Conservation (phyloP, 2,329 filamentous ascomycete species). For the Penicillium rolfsii region DNA sequence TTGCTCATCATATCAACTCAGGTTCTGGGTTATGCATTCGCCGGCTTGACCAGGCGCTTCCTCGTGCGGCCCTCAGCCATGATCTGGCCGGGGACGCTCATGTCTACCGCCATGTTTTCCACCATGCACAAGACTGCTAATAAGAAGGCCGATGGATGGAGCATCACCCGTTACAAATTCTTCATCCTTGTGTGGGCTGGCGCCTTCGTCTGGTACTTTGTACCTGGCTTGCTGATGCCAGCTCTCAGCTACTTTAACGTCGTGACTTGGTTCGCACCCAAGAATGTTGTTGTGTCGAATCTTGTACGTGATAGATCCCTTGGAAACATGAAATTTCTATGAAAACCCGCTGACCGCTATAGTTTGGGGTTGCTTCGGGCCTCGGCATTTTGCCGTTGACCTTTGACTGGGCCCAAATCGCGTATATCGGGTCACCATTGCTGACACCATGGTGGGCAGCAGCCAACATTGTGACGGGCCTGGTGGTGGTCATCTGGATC, state of each 20-base stretch:
- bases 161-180: slow-evolving; percentile 79
- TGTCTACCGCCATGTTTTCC: slow-evolving; percentile 87
- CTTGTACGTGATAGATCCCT: slow-evolving; percentile 50
- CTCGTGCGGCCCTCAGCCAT: slow-evolving; percentile 83
- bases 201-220: slow-evolving; percentile 80
- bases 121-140: slow-evolving; percentile 85
- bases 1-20: slow-evolving; percentile 84
- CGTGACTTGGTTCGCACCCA: slow-evolving; percentile 83
- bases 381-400: slow-evolving; percentile 82
- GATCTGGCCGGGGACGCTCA: slow-evolving; percentile 88
- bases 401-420: slow-evolving; percentile 90
- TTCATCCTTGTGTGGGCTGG: slow-evolving; percentile 74
- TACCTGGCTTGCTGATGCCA: slow-evolving; percentile 80
- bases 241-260: slow-evolving; percentile 88
- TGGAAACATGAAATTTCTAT: neutral
- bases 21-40: slow-evolving; percentile 83
- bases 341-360: slow-evolving; percentile 7
- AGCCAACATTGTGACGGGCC: slow-evolving; percentile 78
- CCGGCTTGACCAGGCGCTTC: slow-evolving; percentile 77
- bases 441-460: slow-evolving; percentile 86
- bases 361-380: slow-evolving; percentile 81
- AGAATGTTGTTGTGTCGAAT: slow-evolving; percentile 84
- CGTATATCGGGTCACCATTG: slow-evolving; percentile 81
- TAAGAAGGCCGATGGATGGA: slow-evolving; percentile 79
- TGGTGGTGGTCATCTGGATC: slow-evolving; percentile 84